Evolutionary conservation across 176 grass and related monocot genomes (phyloP).

Genomic region (Thinopyrum elongatum): DNA sequence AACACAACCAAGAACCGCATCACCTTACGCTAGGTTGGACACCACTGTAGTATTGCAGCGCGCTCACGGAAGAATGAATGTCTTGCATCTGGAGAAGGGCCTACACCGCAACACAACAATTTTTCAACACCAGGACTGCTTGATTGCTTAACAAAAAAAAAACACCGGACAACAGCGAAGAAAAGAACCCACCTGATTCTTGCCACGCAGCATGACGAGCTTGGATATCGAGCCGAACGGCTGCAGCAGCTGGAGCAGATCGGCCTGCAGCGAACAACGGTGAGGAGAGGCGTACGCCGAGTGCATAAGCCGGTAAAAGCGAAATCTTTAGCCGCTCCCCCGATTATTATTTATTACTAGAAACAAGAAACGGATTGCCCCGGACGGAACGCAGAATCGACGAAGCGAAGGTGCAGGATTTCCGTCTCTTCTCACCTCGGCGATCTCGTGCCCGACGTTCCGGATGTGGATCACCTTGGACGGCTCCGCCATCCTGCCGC

Average conservation of each 20-base stretch:
- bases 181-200: conserved; percentile 71
- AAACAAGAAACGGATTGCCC: neutral
- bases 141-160: neutral
- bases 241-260: conserved; percentile 89
- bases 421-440: conserved; percentile 49
- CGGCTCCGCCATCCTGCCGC: conserved; percentile 75
- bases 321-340: neutral
- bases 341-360: too few relatives aligned
- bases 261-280: conserved; percentile 46
- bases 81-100: conserved; percentile 97
- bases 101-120: conserved; percentile 32
- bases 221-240: conserved; percentile 77
- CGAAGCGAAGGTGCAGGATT: conserved; percentile 13
- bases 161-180: neutral
- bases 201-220: conserved; percentile 83
- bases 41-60: conserved; percentile 77
- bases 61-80: conserved; percentile 64
- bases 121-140: neutral
- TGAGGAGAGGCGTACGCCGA: neutral
- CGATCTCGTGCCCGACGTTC: conserved; percentile 94
- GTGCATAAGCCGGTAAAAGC: neutral
- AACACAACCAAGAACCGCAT: neutral
- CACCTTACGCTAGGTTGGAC: conserved; percentile 96
- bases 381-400: neutral
- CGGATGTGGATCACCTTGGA: conserved; percentile 98